Base-by-base conservation (phyloP, 495 filamentous ascomycete species). In the Bryoglossum gracile region DNA sequence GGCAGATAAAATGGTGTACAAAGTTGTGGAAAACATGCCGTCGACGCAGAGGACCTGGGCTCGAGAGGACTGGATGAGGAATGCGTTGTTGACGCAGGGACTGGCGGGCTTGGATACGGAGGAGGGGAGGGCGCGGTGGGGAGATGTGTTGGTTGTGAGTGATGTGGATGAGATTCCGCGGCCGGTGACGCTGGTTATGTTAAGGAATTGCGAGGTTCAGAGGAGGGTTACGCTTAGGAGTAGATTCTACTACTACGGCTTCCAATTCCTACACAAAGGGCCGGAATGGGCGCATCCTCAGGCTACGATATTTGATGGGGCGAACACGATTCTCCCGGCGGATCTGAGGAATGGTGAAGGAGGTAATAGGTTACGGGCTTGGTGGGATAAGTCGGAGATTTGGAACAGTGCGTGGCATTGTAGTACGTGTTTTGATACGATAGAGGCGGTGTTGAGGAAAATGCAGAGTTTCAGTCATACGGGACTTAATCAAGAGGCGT, bases 341-440 rank as follows among this genome's bases (percentile, higher is more conserved):
- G 57, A 67, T 47, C 51, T 73, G 10, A 62, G 70, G 19, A 68
- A 59, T 40, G 58, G 59, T 0, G 58, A 66, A 2, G 60, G 62
- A 14, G 42, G 50, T 2, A 6, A 5, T 13, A 58, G 32, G 8
- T 26, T 50, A 37, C 14, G 25, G 0, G 37, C 25, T 4, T 55
- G 55, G 55, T 55, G 50, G 49, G 40, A 61, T 10, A 61, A 61
- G 32, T 37, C 24, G 11, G 55, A 58, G 23, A 33, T 61, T 13
- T 64, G 60, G 53, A 63, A 68, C 50, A 67, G 64, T 1, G 66
- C 59, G 2, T 74, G 69, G 70, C 68, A 71, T 60, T 74, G 71
- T 55, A 67, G 62, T 48, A 69, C 56, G 8, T 73, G 70, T 48
- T 68, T 73, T 47, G 51, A 47, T 1, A 68, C 50, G 4, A 43